Percentiles rank a stretch among this genome's conserved stretches.
Conservation (phyloP, 2,329 filamentous ascomycete genomes). For the Stachybotrys chlorohalonatus region DNA sequence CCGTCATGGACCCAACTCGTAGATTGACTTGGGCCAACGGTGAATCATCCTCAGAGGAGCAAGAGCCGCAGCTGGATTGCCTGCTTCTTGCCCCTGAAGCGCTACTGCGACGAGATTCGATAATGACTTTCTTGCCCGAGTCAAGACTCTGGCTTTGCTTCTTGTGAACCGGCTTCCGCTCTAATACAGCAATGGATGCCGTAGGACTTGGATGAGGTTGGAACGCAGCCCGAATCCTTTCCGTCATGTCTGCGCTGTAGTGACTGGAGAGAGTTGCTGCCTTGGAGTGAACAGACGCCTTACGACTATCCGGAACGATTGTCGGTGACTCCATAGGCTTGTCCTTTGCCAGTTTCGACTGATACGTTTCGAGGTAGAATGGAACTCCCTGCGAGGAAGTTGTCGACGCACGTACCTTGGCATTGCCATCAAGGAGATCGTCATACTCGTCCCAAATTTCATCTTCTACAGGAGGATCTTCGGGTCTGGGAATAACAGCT, state of each 20-base stretch:
- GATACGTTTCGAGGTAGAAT: slow-evolving; percentile 45
- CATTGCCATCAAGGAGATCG: slow-evolving; percentile 61
- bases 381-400: slow-evolving; percentile 48
- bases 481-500: slow-evolving; percentile 54
- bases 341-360: slow-evolving; percentile 24
- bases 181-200: slow-evolving; percentile 32
- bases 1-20: slow-evolving; percentile 71
- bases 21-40: slow-evolving; percentile 65
- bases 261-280: slow-evolving; percentile 37
- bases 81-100: slow-evolving; percentile 22
- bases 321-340: slow-evolving; percentile 40
- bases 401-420: slow-evolving; percentile 37
- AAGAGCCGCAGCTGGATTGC: slow-evolving; percentile 35
- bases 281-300: slow-evolving; percentile 22
- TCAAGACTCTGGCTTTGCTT: slow-evolving; percentile 11
- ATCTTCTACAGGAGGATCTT: slow-evolving; percentile 62
- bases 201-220: slow-evolving; percentile 30
- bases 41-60: slow-evolving; percentile 46
- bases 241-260: slow-evolving; percentile 45
- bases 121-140: slow-evolving; percentile 20
- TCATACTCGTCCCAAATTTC: slow-evolving; percentile 95
- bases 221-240: slow-evolving; percentile 41
- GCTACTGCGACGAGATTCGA: slow-evolving; percentile 16
- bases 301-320: slow-evolving; percentile 21
- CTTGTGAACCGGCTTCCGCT: slow-evolving; percentile 22